Conservation (phyloP, 2,329 filamentous ascomycete species). For the Ploettnerulaceae sp. region DNA sequence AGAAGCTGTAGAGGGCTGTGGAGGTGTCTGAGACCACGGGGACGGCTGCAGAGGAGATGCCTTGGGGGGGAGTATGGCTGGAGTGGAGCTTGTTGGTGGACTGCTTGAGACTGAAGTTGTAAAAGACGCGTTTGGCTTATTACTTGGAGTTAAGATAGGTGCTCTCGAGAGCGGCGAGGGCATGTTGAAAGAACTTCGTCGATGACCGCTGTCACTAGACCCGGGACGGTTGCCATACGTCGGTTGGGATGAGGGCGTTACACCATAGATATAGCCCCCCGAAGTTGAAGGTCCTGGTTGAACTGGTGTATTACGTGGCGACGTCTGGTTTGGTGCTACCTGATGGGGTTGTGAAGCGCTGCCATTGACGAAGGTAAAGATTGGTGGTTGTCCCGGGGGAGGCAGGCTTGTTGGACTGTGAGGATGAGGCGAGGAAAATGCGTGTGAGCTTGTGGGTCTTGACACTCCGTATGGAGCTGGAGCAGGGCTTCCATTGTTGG, state of each 20-base stretch:
- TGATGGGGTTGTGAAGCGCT: constrained; percentile 9
- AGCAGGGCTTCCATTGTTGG: constrained; percentile 9
- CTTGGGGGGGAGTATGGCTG: constrained; percentile 15
- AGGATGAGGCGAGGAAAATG: constrained; percentile 32
- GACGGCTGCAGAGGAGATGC: constrained; percentile 16
- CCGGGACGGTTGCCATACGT: constrained; percentile 18
- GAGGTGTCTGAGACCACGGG: neutral
- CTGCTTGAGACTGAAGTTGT: constrained; percentile 1
- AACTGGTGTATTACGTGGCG: constrained; percentile 9
- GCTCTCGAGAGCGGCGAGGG: constrained; percentile 30
- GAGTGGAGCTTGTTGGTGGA: constrained; percentile 4
- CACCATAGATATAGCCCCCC: constrained; percentile 9
- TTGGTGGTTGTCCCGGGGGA: constrained; percentile 27
- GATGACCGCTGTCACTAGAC: constrained; percentile 19
- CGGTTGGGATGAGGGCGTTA: constrained; percentile 10
- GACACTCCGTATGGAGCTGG: constrained; percentile 11
- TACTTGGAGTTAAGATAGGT: constrained; percentile 29
- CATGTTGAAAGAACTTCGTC: constrained; percentile 28
- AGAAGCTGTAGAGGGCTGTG: constrained; percentile 10
- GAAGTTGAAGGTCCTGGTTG: constrained; percentile 17
- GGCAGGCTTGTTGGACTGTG: constrained; percentile 33
- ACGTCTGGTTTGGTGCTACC: neutral
- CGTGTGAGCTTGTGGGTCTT: constrained; percentile 27
- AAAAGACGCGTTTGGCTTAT: constrained; percentile 15
- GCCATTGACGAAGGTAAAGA: constrained; percentile 29